Conservation (phyloP, 345 rosid genomes). For the Rhizophora mangle region DNA sequence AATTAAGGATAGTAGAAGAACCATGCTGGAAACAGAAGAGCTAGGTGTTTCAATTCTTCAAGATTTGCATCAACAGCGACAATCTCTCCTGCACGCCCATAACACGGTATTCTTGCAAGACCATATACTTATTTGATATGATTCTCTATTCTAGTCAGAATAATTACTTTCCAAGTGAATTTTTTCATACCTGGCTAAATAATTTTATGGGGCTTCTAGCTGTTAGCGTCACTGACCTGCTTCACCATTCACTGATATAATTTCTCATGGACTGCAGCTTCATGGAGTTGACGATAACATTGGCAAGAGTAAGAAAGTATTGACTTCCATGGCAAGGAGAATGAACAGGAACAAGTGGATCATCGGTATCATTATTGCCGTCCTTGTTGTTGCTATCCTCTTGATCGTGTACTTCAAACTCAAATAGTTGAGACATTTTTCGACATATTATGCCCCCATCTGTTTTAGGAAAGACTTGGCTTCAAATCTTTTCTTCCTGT, state of each 20-base stretch:
- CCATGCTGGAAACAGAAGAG: constrained; percentile 98
- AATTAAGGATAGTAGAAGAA: constrained; percentile 81
- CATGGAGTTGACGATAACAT: constrained; percentile 88
- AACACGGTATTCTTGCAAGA: constrained; percentile 49
- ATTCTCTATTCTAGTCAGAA: no score
- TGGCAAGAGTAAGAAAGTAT: constrained; percentile 83
- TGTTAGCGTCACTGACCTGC: no score
- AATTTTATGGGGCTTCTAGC: background rate
- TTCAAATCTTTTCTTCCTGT: background rate
- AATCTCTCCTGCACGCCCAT: constrained; percentile 71
- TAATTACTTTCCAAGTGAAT: no score
- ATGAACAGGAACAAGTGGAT: constrained; percentile 92
- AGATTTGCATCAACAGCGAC: constrained; percentile 87
- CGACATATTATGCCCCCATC: no score
- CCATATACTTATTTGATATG: no score
- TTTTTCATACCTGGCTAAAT: background rate
- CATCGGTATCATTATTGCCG: constrained; percentile 49
- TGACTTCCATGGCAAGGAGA: constrained; percentile 75
- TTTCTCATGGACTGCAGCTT: constrained; percentile 42
- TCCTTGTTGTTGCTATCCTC: constrained; percentile 53
- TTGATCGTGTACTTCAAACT: constrained; percentile 80
- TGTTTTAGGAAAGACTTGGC: no score
- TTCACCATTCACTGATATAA: no score
- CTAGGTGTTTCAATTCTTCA: constrained; percentile 97
- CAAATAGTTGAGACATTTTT: constrained; percentile 12